Conservation (phyloP, 257 asterid species). For the Penstemon newberryi region DNA sequence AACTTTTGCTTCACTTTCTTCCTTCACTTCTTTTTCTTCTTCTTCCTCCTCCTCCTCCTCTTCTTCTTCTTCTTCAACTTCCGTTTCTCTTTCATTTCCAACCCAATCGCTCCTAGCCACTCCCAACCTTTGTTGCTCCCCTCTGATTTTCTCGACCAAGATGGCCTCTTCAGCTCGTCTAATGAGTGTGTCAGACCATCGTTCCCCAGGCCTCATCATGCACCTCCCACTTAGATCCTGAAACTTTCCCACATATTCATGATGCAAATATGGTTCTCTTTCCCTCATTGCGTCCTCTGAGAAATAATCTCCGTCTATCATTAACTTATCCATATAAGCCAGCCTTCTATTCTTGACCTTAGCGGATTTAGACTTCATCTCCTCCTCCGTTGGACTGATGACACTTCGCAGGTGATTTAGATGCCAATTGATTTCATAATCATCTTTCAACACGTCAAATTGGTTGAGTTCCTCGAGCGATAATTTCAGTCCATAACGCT, state of each 20-base stretch:
- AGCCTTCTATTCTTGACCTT: constrained; percentile 81
- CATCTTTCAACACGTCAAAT: constrained; percentile 64
- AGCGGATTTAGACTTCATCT: constrained; percentile 58
- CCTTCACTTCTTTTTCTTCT: constrained; percentile 25
- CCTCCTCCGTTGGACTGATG: constrained; percentile 72
- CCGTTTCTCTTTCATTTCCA: constrained; percentile 52
- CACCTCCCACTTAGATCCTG: constrained; percentile 87
- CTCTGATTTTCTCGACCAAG: constrained; percentile 77
- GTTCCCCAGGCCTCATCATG: constrained; percentile 96
- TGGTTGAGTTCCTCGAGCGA: constrained; percentile 66
- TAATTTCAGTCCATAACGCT: constrained; percentile 77
- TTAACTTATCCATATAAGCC: constrained; percentile 78
- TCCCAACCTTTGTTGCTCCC: constrained; percentile 83
- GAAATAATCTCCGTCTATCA: constrained; percentile 65
- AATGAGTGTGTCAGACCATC: constrained; percentile 93
- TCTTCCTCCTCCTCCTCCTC: constrained; percentile 44
- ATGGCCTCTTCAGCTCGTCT: constrained; percentile 82
- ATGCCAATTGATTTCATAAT: constrained; percentile 95
- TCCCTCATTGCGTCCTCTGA: constrained; percentile 99
- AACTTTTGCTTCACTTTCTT: constrained; percentile 30
- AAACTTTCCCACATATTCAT: constrained; percentile 87
- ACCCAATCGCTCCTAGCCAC: constrained; percentile 89
- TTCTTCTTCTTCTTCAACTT: constrained; percentile 44
- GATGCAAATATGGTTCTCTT: constrained; percentile 93
- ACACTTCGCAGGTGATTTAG: constrained; percentile 59